Evolutionary conservation across 2,329 filamentous ascomycete genomes (phyloP), one percentile per base, ranked within the genome.

Genomic region (Macrophomina phaseolina): DNA sequence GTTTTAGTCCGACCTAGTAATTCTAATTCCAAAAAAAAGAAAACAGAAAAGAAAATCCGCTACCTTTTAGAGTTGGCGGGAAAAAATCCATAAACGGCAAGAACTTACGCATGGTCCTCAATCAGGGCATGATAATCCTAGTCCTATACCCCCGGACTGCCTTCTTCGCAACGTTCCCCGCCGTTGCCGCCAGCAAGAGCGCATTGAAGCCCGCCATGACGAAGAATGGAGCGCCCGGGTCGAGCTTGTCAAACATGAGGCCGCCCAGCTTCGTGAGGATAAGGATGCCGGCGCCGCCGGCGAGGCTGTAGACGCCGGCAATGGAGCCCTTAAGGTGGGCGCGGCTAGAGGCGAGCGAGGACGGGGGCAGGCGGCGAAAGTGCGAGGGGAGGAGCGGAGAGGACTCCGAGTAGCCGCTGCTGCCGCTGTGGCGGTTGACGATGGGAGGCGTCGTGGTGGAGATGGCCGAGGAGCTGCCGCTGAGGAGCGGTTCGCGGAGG

Each of bases 181-280:
- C 38, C 2, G 71, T 74, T 1, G 77, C 85, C 6, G 88, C 74
- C 12, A 96, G 81, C 65, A 97, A 78, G 0, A 92, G 70, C 0
- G 80, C 91, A 75, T 98, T 98, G 77, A 98, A 98, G 0, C 82
- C 82, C 0, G 94, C 93, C 90, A 99, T 94, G 84, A 98, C 90
- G 76, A 93, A 97, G 77, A 99, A 98, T 0, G 95, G 95, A 11
- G 92, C 91, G 0, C 91, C 91, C 2, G 85, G 85, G 1, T 89
- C 90, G 64, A 89, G 81, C 23, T 79, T 84, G 77, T 99, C 95
- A 74, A 98, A 99, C 56, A 97, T 79, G 45, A 88, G 87, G 0
- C 95, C 95, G 12, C 95, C 95, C 4, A 95, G 78, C 80, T 99
- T 99, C 0, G 95, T 98, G 16, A 99, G 85, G 5, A 98, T 79